Percentiles rank a stretch among this genome's conserved stretches.
These are phyloP conservation scores for Verbascum thapsus DNA, from an alignment of 257 asterid genomes.

Conservation along the genomic window DNA sequence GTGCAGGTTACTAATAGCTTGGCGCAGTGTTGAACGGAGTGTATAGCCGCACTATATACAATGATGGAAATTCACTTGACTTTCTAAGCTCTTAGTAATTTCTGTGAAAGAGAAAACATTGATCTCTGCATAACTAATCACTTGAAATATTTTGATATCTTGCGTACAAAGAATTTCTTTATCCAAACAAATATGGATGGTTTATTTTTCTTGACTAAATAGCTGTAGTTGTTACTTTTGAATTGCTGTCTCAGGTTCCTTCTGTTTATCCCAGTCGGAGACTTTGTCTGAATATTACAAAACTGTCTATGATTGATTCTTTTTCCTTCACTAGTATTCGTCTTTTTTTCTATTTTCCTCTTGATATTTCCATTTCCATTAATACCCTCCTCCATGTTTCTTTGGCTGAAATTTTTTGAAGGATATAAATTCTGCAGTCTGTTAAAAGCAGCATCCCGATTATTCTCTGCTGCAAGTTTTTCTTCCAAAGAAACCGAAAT, in stretches of 20 bases:
- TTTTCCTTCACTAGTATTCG: not conserved
- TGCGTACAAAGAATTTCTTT: slow-evolving; percentile 37
- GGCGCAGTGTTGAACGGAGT: too few relatives aligned
- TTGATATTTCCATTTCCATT: not conserved
- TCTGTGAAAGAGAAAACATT: not conserved
- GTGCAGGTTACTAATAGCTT: slow-evolving; percentile 33
- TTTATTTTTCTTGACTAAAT: slow-evolving; percentile 31
- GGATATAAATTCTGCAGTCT: slow-evolving; percentile 38
- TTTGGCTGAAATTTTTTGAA: slow-evolving; percentile 15
- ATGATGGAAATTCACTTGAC: slow-evolving; percentile 14
- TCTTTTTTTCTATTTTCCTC: slow-evolving; percentile 2
- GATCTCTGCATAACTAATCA: slow-evolving; percentile 25
- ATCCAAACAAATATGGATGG: slow-evolving; percentile 36
- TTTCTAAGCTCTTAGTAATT: too few relatives aligned
- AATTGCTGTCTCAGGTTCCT: slow-evolving; percentile 26
- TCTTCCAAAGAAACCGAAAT: slow-evolving; percentile 43
- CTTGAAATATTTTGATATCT: slow-evolving; percentile 35
- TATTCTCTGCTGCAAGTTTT: slow-evolving; percentile 50
- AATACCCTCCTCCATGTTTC: slow-evolving; percentile 13
- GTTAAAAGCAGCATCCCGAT: slow-evolving; percentile 44
- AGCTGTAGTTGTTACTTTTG: slow-evolving; percentile 5
- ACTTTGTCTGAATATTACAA: slow-evolving; percentile 12
- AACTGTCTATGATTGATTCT: slow-evolving; percentile 8
- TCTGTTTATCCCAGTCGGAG: slow-evolving; percentile 22
- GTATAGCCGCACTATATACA: too few relatives aligned